Conservation (phyloP, 2,329 filamentous ascomycete species). For the Stachybotrys elegans region DNA sequence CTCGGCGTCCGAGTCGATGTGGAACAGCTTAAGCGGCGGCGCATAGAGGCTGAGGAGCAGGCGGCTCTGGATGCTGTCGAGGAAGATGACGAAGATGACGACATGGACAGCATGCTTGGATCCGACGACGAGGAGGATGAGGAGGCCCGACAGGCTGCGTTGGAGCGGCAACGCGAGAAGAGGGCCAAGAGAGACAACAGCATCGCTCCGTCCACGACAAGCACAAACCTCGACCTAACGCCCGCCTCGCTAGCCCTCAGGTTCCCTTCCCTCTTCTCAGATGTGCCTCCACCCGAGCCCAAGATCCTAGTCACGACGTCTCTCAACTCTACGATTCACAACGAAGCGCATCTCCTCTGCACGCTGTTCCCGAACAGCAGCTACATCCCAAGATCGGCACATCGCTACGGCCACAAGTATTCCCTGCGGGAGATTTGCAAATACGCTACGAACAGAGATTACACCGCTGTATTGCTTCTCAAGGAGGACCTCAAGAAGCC, state of each 20-base stretch:
- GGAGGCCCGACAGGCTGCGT: constrained; percentile 36
- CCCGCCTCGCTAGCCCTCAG: constrained; percentile 55
- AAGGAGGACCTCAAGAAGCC: constrained; percentile 87
- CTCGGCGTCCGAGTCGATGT: constrained; percentile 53
- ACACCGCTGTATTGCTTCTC: constrained; percentile 77
- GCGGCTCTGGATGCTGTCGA: constrained; percentile 38
- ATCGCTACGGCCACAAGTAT: constrained; percentile 85
- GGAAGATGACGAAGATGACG: constrained; percentile 45
- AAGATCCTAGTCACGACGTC: constrained; percentile 92
- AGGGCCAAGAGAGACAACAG: constrained; percentile 44
- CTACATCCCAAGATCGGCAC: constrained; percentile 81
- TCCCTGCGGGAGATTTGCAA: constrained; percentile 83
- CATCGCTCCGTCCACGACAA: constrained; percentile 53
- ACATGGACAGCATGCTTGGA: constrained; percentile 75
- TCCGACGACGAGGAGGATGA: constrained; percentile 53
- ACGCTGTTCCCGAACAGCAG: constrained; percentile 79
- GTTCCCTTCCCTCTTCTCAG: constrained; percentile 58
- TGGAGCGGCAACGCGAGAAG: constrained; percentile 39
- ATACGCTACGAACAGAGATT: constrained; percentile 77
- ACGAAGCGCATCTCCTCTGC: constrained; percentile 73
- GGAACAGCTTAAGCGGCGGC: constrained; percentile 52
- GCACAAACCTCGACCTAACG: constrained; percentile 59
- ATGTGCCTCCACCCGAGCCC: constrained; percentile 56
- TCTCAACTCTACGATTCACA: constrained; percentile 81
- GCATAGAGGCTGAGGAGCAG: constrained; percentile 47